These are phyloP conservation scores for Beauveria rudraprayagi DNA, from an alignment of 2,329 filamentous ascomycete genomes.

Conservation along the genomic window DNA sequence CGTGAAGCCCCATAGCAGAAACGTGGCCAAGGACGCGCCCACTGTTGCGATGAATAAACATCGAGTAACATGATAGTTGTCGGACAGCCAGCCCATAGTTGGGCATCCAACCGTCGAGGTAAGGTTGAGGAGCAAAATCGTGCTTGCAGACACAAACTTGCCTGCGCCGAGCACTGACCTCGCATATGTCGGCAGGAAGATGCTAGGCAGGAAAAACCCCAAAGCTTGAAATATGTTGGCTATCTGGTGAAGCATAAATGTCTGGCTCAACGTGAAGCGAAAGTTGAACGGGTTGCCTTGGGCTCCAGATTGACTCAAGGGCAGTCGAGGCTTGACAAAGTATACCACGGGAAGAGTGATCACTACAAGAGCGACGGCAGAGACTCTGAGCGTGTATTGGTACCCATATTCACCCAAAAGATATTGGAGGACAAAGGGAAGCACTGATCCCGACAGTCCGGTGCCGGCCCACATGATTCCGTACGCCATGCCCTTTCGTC, in stretches of 20 bases:
- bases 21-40: conserved; percentile 43
- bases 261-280: conserved; percentile 40
- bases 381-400: conserved; percentile 36
- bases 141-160: conserved; percentile 38
- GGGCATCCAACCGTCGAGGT: conserved; percentile 47
- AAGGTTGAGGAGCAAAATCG: conserved; percentile 47
- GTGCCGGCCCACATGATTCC: conserved; percentile 46
- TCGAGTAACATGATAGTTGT: conserved; percentile 38
- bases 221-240: conserved; percentile 47
- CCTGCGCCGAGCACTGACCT: conserved; percentile 33
- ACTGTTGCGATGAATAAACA: conserved; percentile 46
- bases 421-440: conserved; percentile 35
- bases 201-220: conserved; percentile 52
- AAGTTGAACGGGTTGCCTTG: conserved; percentile 27
- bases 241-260: conserved; percentile 46
- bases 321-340: conserved; percentile 42
- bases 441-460: conserved; percentile 38
- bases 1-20: conserved; percentile 51
- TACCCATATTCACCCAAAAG: conserved; percentile 38
- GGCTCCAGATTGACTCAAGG: conserved; percentile 22
- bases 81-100: conserved; percentile 44
- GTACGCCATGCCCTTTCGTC: conserved; percentile 45
- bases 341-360: conserved; percentile 42
- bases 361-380: conserved; percentile 37
- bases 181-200: conserved; percentile 51